phyloP scores from a whole-genome alignment of 164 flowering plant genomes.

The Tetracentron sinense region DNA sequence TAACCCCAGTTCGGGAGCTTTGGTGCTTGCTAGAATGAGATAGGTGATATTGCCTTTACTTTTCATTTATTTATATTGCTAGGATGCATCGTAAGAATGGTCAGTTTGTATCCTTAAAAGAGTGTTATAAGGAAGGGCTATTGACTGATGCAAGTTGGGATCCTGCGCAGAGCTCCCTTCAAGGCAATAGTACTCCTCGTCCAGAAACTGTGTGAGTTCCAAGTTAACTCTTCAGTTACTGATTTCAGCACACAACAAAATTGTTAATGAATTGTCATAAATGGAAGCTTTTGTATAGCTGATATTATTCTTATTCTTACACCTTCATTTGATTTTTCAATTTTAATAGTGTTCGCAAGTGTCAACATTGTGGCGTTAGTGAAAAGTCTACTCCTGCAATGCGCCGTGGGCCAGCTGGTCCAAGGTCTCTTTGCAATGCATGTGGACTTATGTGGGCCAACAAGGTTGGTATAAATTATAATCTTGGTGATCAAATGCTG shows the following conservation, averaged over 20 bases:
- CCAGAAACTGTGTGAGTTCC: slow-evolving; percentile 48
- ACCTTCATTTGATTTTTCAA: background rate
- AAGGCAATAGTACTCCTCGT: slow-evolving; percentile 30
- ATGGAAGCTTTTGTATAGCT: background rate
- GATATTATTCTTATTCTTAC: background rate
- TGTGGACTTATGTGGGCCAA: slow-evolving; percentile 88
- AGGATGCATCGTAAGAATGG: too few species aligned
- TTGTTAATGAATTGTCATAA: too few species aligned
- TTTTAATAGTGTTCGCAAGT: slow-evolving; percentile 28
- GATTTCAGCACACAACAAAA: background rate
- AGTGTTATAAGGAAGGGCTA: too few species aligned
- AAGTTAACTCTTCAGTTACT: background rate
- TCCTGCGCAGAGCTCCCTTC: slow-evolving; percentile 29
- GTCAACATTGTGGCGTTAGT: slow-evolving; percentile 65
- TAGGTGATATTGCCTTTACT: too few species aligned
- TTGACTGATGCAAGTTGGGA: slow-evolving; percentile 31
- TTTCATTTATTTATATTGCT: background rate
- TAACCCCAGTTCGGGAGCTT: background rate
- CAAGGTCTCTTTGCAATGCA: slow-evolving; percentile 75
- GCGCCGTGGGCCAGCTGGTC: slow-evolving; percentile 87
- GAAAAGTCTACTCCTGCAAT: slow-evolving; percentile 67
- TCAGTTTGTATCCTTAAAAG: too few species aligned
- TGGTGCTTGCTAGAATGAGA: too few species aligned
- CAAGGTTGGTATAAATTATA: slow-evolving; percentile 52
- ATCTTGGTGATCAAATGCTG: background rate